phyloP scores from a whole-genome alignment of 257 asterid species.

The Buddleja alternifolia region DNA sequence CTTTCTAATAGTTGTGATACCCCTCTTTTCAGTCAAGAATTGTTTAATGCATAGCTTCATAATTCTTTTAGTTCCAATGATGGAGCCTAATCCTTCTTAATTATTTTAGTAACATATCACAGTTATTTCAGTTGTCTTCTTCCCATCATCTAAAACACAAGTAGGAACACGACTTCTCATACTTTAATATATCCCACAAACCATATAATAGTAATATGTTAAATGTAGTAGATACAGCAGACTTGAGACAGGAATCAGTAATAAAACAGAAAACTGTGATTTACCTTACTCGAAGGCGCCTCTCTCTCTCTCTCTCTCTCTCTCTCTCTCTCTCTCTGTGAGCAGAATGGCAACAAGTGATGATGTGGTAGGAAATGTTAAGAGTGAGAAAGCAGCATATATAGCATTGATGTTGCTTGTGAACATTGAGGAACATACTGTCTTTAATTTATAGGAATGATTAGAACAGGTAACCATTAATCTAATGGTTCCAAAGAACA shows the following conservation, averaged over 20 bases:
- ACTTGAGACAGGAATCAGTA: not conserved
- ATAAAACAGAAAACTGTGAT: not conserved
- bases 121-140: no score
- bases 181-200: no score
- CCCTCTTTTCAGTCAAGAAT: constrained; percentile 35
- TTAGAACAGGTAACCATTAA: constrained; percentile 28
- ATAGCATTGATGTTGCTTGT: not conserved
- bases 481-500: constrained; percentile 33
- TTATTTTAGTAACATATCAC: not conserved
- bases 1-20: constrained; percentile 41
- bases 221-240: no score
- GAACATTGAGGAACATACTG: constrained; percentile 2
- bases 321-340: no score
- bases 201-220: no score
- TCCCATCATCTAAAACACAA: no score
- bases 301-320: no score
- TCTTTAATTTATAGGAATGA: constrained; percentile 11
- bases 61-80: constrained; percentile 20
- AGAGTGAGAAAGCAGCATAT: no score
- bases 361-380: no score
- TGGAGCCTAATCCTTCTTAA: constrained; percentile 12
- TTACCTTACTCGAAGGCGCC: not conserved
- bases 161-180: no score
- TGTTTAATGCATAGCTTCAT: constrained; percentile 1
- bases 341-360: not conserved